These are phyloP conservation scores for Auriscalpium vulgare DNA, from an alignment of 768 basidiomycete species.

Conservation along the genomic window DNA sequence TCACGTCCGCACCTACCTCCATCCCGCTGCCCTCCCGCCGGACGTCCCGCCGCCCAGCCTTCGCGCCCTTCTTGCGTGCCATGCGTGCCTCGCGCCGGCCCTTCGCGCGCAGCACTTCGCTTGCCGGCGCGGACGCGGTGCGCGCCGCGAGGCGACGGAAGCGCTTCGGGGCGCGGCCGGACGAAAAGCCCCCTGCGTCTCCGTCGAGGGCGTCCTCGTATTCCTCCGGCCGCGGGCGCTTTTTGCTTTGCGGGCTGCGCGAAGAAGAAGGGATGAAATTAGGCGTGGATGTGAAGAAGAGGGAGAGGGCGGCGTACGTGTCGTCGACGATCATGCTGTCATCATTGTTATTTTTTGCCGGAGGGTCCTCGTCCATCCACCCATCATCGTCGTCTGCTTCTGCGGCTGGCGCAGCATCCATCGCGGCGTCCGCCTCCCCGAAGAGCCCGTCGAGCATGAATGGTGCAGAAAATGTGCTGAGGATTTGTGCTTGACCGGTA, in stretches of 20 bases:
- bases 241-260: constrained; percentile 1
- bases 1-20: constrained; percentile 3
- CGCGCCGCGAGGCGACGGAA: constrained; percentile 4
- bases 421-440: constrained; percentile 72
- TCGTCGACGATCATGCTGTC: constrained; percentile 5
- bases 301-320: background rate
- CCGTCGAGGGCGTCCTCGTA: background rate
- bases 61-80: constrained; percentile 1
- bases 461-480: constrained; percentile 61
- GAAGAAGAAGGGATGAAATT: background rate
- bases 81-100: background rate
- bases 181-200: background rate
- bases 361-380: background rate
- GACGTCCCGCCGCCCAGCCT: constrained; percentile 1
- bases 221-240: constrained; percentile 3
- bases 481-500: constrained; percentile 75
- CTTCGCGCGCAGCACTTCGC: background rate
- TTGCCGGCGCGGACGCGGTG: constrained; percentile 1
- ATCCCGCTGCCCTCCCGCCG: background rate
- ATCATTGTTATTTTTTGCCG: background rate
- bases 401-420: constrained; percentile 27
- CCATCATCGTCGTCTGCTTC: constrained; percentile 3
- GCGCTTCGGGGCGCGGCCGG: constrained; percentile 6
- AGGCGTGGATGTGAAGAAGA: background rate
- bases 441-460: constrained; percentile 82